Base-by-base conservation (phyloP, 2,329 filamentous ascomycete species). In the Penicillium sp. region DNA sequence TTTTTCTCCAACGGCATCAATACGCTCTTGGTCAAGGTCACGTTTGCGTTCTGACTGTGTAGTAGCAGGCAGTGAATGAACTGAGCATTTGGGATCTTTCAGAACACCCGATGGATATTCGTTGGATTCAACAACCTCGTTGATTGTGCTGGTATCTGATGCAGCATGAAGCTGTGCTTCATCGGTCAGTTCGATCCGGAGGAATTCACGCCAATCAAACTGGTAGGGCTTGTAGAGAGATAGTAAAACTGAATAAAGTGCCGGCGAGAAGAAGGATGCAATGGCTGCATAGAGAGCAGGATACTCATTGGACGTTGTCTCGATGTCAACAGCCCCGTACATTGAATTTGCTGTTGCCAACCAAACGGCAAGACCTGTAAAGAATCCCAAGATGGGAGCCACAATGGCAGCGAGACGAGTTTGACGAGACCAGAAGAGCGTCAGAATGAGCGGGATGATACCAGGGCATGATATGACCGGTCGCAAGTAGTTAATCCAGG, bases 181-280 rank as follows among this genome's bases (percentile, higher is more conserved):
- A 33, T 78, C 75, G 14, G 74, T 73, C 0, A 80, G 71, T 52
- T 81, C 77, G 15, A 81, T 76, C 31, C 76, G 70, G 0, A 81
- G 67, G 57, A 81, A 81, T 48, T 78, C 69, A 26, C 73, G 67
- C 75, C 75, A 78, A 62, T 78, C 76, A 44, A 78, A 78, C 3
- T 56, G 65, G 50, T 69, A 68, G 0, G 75, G 75, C 18, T 68
- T 69, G 50, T 70, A 73, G 8, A 70, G 58, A 1, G 79, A 81
- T 12, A 81, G 73, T 5, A 77, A 33, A 0, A 81, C 70, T 0
- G 79, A 80, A 60, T 77, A 80, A 0, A 81, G 51, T 0, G 70
- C 72, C 0, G 79, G 79, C 0, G 76, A 75, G 62, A 80, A 80
- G 54, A 79, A 74, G 0, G 79, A 78, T 0, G 69, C 73, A 20